These are phyloP conservation scores for Chenopodium formosanum DNA, from an alignment of 148 eudicot genomes.

Conservation along the genomic window DNA sequence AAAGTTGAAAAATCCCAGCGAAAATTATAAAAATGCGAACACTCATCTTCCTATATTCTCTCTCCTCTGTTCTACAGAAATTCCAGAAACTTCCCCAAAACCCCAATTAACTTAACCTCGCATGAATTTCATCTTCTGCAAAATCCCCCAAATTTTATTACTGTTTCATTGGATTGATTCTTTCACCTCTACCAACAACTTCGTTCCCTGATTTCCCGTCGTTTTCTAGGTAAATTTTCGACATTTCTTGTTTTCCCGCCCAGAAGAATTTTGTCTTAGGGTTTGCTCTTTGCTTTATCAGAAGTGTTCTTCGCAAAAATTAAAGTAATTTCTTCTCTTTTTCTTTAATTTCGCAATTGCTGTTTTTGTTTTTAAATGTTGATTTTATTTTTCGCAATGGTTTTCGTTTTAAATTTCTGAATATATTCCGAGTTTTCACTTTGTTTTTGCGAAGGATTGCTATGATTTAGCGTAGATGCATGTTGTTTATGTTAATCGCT, in stretches of 20 bases:
- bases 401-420: background rate
- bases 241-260: conserved; percentile 16
- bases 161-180: background rate
- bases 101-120: background rate
- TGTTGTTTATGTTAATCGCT: background rate
- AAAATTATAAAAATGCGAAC: conserved; percentile 8
- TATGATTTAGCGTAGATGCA: background rate
- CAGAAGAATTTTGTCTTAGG: background rate
- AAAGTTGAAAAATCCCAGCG: no score
- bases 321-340: background rate
- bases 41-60: background rate
- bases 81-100: background rate
- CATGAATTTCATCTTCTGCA: background rate
- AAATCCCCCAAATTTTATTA: background rate
- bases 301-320: background rate
- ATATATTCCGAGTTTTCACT: background rate
- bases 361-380: background rate
- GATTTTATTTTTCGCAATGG: background rate
- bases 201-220: conserved; percentile 4
- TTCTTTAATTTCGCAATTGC: background rate
- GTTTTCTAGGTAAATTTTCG: background rate
- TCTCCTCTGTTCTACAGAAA: background rate
- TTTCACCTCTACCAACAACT: background rate
- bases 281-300: conserved; percentile 16
- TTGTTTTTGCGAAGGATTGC: conserved; percentile 10